A percentile compares a stretch with the other conserved stretches of the same genome.
Evolutionary conservation across 495 filamentous ascomycete genomes (phyloP).

Genomic region (Tuber aestivum): DNA sequence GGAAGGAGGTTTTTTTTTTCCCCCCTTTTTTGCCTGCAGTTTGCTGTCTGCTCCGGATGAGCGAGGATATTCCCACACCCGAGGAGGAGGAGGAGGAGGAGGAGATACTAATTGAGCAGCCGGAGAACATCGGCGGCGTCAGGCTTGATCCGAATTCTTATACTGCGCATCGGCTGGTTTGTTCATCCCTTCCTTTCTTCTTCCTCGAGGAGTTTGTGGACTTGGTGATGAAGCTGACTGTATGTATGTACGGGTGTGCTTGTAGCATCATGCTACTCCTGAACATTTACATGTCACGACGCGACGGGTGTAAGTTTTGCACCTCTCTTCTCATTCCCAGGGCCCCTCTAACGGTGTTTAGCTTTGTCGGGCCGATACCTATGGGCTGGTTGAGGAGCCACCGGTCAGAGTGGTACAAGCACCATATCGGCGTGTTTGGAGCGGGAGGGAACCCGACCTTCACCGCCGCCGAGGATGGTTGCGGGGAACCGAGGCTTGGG

Average conservation of each 20-base stretch:
- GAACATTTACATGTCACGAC: conserved; percentile 40
- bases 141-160: conserved; percentile 38
- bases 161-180: conserved; percentile 39
- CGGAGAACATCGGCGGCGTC: not conserved
- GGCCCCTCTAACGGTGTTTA: conserved; percentile 14
- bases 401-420: conserved; percentile 38
- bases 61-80: conserved; percentile 14
- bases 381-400: conserved; percentile 40
- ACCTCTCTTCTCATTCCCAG: not conserved
- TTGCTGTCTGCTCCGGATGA: conserved; percentile 16
- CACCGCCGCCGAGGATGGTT: conserved; percentile 27
- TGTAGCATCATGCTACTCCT: conserved; percentile 39
- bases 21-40: conserved; percentile 7
- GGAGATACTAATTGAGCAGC: conserved; percentile 14
- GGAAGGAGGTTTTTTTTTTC: conserved; percentile 17
- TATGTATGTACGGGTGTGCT: not conserved
- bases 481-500: conserved; percentile 17
- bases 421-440: conserved; percentile 36
- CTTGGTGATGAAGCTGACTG: not conserved
- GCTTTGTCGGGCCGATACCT: conserved; percentile 41
- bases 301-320: conserved; percentile 34
- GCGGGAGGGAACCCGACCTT: conserved; percentile 25
- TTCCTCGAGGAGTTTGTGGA: not conserved
- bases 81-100: conserved; percentile 19
- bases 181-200: not conserved